Evolutionary conservation across 2,329 filamentous ascomycete species (phyloP), one percentile per base, ranked within the genome.

Genomic region (Tympanopsis confertula): DNA sequence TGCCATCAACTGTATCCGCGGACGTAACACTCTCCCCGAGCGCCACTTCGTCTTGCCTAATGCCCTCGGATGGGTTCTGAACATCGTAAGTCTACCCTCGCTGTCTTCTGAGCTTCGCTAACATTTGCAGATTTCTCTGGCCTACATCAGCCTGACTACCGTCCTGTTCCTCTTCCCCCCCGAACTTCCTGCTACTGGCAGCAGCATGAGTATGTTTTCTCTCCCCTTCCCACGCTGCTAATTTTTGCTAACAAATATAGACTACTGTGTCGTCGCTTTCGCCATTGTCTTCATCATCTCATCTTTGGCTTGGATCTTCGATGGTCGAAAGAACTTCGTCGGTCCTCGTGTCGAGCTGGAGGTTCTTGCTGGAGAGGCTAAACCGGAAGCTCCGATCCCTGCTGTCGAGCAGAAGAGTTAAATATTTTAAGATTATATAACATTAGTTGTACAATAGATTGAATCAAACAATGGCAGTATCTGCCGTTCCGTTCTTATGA

Each of bases 81-180:
- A 83, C 49, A 40, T 66, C 29, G 61, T 70, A 55, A 40, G 59
- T 45, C 5, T 33, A 7, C 30, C 15, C 15, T 10, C 24, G 24
- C 10, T 28, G 10, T n/a, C 24, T n/a, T 28, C 24, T 10, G 24
- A n/a, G 10, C 24, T 28, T 10, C 24, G 24, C 24, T 28, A 10
- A 28, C n/a, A 33, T 5, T 45, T 53, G 33, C 14, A 57, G 54
- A 41, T 72, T 19, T 79, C 82, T 4, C 65, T 87, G 35, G 61
- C 62, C 0, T 87, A 81, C 57, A 72, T 79, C 1, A 58, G 74
- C 12, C 53, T 86, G n/a, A 86, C 82, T 0, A 86, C 80, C 0
- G 74, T 86, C 1, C 65, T 87, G 1, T 86, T 86, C 57, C 66
- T 86, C 15, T 85, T 86, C 56, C 82, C 82, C 3, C 82, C 82